Conservation (phyloP, 2,329 filamentous ascomycete genomes). For the Cladosporium phlei region DNA sequence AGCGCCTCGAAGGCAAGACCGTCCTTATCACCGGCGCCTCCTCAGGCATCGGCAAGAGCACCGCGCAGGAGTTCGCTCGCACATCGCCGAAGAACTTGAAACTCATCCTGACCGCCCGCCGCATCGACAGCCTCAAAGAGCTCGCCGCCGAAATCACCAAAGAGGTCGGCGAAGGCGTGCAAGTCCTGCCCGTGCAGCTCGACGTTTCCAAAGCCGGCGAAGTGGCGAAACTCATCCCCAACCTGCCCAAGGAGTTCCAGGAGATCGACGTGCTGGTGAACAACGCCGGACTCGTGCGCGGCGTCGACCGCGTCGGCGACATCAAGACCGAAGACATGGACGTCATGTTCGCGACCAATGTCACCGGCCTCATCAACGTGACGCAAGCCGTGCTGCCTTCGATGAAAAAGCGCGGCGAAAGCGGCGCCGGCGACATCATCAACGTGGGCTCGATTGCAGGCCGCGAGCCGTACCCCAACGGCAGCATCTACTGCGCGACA, state of each 20-base stretch:
- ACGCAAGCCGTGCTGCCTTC: constrained; percentile 84
- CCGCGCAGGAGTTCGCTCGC: constrained; percentile 87
- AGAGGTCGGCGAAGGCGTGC: constrained; percentile 73
- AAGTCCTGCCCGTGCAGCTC: constrained; percentile 76
- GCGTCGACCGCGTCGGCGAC: constrained; percentile 76
- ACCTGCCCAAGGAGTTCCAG: constrained; percentile 74
- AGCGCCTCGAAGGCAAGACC: constrained; percentile 90
- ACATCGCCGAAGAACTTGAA: constrained; percentile 74
- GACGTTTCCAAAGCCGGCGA: constrained; percentile 80
- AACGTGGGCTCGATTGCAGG: constrained; percentile 93
- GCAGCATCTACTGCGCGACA: constrained; percentile 87
- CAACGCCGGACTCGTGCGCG: constrained; percentile 90
- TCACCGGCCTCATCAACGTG: constrained; percentile 92
- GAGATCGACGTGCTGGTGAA: constrained; percentile 88
- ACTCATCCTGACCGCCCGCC: constrained; percentile 82
- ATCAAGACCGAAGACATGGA: constrained; percentile 79
- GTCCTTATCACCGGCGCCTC: constrained; percentile 87
- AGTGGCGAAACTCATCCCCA: constrained; percentile 65
- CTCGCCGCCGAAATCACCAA: constrained; percentile 70
- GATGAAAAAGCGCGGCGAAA: constrained; percentile 65
- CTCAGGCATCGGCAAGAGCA: constrained; percentile 79
- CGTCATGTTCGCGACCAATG: constrained; percentile 87
- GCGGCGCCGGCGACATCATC: constrained; percentile 86
- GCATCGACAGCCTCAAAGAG: constrained; percentile 71
- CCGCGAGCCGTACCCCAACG: constrained; percentile 76